These are phyloP conservation scores for Sherardia arvensis DNA, from an alignment of 257 asterid genomes.

Conservation along the genomic window DNA sequence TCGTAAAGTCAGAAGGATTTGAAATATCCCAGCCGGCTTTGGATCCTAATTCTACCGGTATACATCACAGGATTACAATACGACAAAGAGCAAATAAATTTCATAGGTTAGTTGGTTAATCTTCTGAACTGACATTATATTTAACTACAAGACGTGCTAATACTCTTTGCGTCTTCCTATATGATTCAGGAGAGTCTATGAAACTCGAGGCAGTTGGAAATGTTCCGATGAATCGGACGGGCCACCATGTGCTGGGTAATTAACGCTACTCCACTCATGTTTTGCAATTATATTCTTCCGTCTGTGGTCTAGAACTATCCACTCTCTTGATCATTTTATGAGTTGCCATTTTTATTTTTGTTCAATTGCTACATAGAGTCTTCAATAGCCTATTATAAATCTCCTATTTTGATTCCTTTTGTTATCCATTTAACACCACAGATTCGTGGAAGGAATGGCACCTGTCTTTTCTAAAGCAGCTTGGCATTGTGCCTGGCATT, in stretches of 20 bases:
- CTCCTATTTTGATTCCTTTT: background rate
- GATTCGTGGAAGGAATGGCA: constrained; percentile 99
- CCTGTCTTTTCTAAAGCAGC: constrained; percentile 96
- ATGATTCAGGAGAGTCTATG: constrained; percentile 72
- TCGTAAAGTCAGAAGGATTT: constrained; percentile 71
- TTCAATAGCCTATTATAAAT: no score
- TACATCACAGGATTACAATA: constrained; percentile 88
- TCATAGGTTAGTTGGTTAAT: constrained; percentile 49
- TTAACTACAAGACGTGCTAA: constrained; percentile 9
- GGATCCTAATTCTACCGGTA: constrained; percentile 97
- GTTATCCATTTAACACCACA: constrained; percentile 15
- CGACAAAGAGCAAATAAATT: constrained; percentile 58
- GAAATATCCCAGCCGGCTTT: constrained; percentile 99
- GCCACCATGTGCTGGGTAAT: constrained; percentile 93
- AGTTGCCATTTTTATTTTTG: background rate
- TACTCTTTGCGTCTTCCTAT: background rate
- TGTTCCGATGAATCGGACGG: constrained; percentile 81
- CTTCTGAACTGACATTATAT: constrained; percentile 13
- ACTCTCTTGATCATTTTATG: background rate
- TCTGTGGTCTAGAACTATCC: background rate
- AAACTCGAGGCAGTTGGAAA: constrained; percentile 62
- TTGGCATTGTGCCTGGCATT: constrained; percentile 98
- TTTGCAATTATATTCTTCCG: background rate
- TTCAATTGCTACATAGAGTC: background rate
- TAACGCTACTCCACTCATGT: background rate